Conservation (phyloP, 2,329 filamentous ascomycete species). For the Talaromyces sp. region DNA sequence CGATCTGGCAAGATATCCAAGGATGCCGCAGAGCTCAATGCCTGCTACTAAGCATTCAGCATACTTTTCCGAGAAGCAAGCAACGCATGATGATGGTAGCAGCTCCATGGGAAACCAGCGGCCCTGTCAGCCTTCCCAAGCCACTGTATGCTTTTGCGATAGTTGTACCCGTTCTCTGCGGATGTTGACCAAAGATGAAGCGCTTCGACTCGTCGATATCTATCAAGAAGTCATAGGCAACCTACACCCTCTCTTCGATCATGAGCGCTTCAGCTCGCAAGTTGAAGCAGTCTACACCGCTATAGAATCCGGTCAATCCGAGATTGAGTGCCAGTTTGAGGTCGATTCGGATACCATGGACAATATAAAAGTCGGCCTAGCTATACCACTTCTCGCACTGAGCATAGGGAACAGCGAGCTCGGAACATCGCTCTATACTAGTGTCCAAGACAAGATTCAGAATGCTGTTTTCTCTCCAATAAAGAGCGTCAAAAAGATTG, state of each 20-base stretch:
- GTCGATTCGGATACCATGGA: not conserved
- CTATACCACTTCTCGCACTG: not conserved
- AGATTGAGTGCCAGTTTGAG: not conserved
- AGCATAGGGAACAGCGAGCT: not conserved
- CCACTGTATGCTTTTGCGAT: not conserved
- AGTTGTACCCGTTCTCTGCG: not conserved
- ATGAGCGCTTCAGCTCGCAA: not conserved
- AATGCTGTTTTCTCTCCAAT: not conserved
- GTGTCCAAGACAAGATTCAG: not conserved
- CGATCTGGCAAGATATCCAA: not conserved
- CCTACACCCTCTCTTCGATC: constrained; percentile 1
- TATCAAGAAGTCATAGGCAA: constrained; percentile 1
- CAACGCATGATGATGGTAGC: not conserved
- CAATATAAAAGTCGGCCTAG: not conserved
- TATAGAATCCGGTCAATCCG: not conserved
- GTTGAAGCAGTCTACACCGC: not conserved
- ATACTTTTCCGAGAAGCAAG: not conserved
- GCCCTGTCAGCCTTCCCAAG: not conserved
- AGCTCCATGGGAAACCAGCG: not conserved
- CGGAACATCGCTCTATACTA: not conserved
- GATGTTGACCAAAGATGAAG: not conserved
- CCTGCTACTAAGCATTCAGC: not conserved
- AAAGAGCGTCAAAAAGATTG: not conserved
- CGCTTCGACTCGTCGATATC: not conserved
- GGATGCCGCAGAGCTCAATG: not conserved